Conservation (phyloP, 164 flowering plant species). For the Pachysandra terminalis region DNA sequence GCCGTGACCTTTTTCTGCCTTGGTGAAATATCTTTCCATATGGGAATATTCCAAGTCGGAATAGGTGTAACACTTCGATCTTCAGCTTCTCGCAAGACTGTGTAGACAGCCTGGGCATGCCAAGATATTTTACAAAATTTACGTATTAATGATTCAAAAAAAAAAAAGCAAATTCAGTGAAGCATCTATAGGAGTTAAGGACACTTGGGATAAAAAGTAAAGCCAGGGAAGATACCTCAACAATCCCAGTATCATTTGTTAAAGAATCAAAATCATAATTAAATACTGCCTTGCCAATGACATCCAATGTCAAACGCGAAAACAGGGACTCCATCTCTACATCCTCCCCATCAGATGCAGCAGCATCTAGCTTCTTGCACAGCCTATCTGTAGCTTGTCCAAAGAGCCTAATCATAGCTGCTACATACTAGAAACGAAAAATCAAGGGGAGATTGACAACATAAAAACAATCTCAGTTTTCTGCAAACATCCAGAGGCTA, state of each 20-base stretch:
- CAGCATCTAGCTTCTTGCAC: slow-evolving; percentile 77
- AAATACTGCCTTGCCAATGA: slow-evolving; percentile 95
- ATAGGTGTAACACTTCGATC: slow-evolving; percentile 81
- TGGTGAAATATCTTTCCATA: slow-evolving; percentile 98
- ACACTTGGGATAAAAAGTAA: too few relatives aligned
- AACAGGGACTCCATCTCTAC: slow-evolving; percentile 99
- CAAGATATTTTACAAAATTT: too few relatives aligned
- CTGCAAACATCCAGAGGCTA: too few relatives aligned
- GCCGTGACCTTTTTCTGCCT: slow-evolving; percentile 64
- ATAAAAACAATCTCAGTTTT: not conserved
- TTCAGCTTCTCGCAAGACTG: slow-evolving; percentile 92
- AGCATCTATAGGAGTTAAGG: too few relatives aligned
- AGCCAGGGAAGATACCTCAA: slow-evolving; percentile 54
- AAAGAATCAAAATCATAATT: slow-evolving; percentile 97
- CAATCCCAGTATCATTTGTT: slow-evolving; percentile 86
- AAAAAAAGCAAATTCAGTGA: not conserved
- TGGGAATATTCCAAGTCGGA: slow-evolving; percentile 91
- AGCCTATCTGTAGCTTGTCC: slow-evolving; percentile 85
- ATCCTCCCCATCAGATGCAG: slow-evolving; percentile 87
- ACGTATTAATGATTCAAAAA: too few relatives aligned
- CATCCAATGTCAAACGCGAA: slow-evolving; percentile 89
- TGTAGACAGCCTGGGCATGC: slow-evolving; percentile 80
- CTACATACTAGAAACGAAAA: slow-evolving; percentile 61
- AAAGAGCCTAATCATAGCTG: slow-evolving; percentile 86
- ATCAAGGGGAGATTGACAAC: not conserved